A percentile compares a stretch with the other conserved stretches of the same genome.
phyloP scores from a whole-genome alignment of 345 rosid genomes.

The Salix purpurea region DNA sequence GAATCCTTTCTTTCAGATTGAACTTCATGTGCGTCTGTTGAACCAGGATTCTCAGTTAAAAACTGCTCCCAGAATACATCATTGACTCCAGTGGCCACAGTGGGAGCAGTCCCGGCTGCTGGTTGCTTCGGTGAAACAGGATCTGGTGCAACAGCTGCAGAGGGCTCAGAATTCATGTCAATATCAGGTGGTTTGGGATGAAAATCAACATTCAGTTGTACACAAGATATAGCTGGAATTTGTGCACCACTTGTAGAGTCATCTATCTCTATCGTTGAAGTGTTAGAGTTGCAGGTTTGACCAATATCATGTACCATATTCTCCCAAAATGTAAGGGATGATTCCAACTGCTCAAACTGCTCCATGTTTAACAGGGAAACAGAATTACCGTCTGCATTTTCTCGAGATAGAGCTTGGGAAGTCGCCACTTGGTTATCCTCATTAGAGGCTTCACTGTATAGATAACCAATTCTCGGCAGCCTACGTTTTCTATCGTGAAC shows the following conservation, averaged over 20 bases:
- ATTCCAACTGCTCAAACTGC: constrained; percentile 57
- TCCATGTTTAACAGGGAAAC: constrained; percentile 40
- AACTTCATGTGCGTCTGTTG: constrained; percentile 61
- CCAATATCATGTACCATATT: constrained; percentile 38
- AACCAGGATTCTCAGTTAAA: constrained; percentile 93
- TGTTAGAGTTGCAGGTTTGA: constrained; percentile 25
- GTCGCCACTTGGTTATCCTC: constrained; percentile 40
- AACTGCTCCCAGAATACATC: constrained; percentile 96
- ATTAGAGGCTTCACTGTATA: constrained; percentile 29
- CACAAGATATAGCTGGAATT: constrained; percentile 53
- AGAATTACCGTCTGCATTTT: constrained; percentile 30
- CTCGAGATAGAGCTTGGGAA: constrained; percentile 33
- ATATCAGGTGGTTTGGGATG: constrained; percentile 57
- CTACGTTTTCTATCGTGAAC: constrained; percentile 64
- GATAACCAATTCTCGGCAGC: constrained; percentile 47
- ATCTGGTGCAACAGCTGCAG: constrained; percentile 25
- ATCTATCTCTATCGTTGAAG: constrained; percentile 49
- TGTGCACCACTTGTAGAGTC: constrained; percentile 72
- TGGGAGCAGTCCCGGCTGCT: constrained; percentile 24
- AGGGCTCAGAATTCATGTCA: constrained; percentile 84
- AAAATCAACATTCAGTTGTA: constrained; percentile 44
- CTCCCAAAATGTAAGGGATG: constrained; percentile 71
- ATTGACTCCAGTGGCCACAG: constrained; percentile 60
- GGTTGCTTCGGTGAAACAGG: constrained; percentile 35
- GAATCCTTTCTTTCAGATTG: constrained; percentile 70